Base-by-base conservation (phyloP, 83 land plant species). In the Picea mariana region DNA sequence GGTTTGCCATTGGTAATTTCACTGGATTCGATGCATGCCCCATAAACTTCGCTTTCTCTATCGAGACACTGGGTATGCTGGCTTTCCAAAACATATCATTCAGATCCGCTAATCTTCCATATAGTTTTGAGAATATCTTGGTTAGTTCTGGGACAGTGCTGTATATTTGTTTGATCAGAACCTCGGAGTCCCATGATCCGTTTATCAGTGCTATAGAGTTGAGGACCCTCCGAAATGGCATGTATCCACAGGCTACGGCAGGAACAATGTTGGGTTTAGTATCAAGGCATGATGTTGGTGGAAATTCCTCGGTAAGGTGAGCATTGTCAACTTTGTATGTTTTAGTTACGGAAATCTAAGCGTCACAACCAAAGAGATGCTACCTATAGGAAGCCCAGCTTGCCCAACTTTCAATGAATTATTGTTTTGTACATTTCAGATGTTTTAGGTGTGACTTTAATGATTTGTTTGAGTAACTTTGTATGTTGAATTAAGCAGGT, bases 91-190 rank as follows among this genome's bases (percentile, higher is more conserved):
- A 4, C 7, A 40, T 44, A 55, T 18, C 23, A 20, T 73, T 73
- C 77, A 73, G 5, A 44, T 23, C 34, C n/a, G 77, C 5, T 20
- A 12, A 55, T 55, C 0, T 12, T 55, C 59, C 15, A 55, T 12
- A 3, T 12, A 55, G 3, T 55, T 55, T 2, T 13, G 77, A 73
- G 49, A 73, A 73, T 21, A 73, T 73, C 6, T 47, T 73, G 21
- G 9, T 17, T 9, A 73, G 77, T 47, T 44, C 58, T 0, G 13
- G 15, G n/a, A 73, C 4, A 4, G 13, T 2, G n/a, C 12, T 75
- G 7, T 73, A 47, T 73, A 55, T 73, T 73, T 73, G 77, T 59
- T 47, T 73, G 8, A 73, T 73, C 49, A n/a, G 77, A 2, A 73
- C 58, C 20, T 47, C 4, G 27, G 58, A 73, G 15, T 49, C 47